Percentiles rank a stretch among this genome's conserved stretches.
Evolutionary conservation across 2,329 filamentous ascomycete species (phyloP).

Genomic region (Pyrenophora seminiperda): DNA sequence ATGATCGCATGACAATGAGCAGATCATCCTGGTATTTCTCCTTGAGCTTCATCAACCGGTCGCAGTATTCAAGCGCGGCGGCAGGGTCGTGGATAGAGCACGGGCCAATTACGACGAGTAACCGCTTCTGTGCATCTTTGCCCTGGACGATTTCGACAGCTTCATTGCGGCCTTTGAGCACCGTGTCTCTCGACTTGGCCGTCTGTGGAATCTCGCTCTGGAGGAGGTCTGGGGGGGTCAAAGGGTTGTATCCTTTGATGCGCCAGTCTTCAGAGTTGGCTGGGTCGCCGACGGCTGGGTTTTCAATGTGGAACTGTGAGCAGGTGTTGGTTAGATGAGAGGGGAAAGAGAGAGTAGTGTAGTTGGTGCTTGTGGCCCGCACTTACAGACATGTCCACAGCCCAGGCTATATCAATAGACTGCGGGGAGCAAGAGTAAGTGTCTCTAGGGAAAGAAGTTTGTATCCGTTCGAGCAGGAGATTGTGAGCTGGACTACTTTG

Average conservation of each 20-base stretch:
- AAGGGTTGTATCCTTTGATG: slow-evolving; percentile 83
- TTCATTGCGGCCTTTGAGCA: slow-evolving; percentile 64
- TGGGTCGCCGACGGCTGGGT: slow-evolving; percentile 56
- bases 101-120: slow-evolving; percentile 85
- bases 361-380: slow-evolving; percentile 14
- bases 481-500: slow-evolving; percentile 11
- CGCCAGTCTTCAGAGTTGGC: slow-evolving; percentile 58
- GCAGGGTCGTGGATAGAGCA: slow-evolving; percentile 97
- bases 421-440: background rate
- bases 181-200: slow-evolving; percentile 58
- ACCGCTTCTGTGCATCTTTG: slow-evolving; percentile 60
- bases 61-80: slow-evolving; percentile 91
- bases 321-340: background rate
- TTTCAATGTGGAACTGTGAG: slow-evolving; percentile 57
- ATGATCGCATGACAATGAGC: slow-evolving; percentile 95
- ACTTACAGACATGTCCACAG: slow-evolving; percentile 35
- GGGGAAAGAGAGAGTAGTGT: background rate
- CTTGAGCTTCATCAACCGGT: slow-evolving; percentile 77
- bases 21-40: slow-evolving; percentile 89
- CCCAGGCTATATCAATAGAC: background rate
- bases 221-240: slow-evolving; percentile 91
- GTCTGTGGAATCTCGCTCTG: slow-evolving; percentile 83
- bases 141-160: slow-evolving; percentile 66
- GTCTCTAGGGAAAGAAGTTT: background rate
- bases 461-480: background rate